A percentile compares a stretch with the other conserved stretches of the same genome.
Evolutionary conservation across 129 eudicot genomes (phyloP).

Genomic region (Flaveria sonorensis): DNA sequence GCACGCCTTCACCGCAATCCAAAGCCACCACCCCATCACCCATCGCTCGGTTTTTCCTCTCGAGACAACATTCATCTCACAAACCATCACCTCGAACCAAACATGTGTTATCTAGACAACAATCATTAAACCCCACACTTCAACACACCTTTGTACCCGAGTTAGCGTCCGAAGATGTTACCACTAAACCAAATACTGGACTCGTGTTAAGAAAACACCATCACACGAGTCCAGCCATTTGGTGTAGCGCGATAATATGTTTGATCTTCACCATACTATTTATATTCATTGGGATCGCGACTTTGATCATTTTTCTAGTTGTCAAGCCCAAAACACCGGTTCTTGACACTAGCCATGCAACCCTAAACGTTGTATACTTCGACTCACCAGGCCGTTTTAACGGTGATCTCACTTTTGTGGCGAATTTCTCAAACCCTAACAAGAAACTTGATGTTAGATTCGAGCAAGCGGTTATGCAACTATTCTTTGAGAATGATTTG

Average conservation of each 20-base stretch:
- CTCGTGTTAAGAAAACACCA: constrained; percentile 50
- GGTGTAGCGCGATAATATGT: constrained; percentile 77
- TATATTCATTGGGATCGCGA: constrained; percentile 64
- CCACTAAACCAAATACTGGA: constrained; percentile 36
- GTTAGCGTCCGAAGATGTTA: constrained; percentile 15
- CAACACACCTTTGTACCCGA: neutral
- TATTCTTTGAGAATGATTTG: constrained; percentile 45
- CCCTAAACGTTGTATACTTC: constrained; percentile 62
- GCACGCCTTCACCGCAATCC: constrained; percentile 44
- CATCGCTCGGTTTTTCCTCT: constrained; percentile 8
- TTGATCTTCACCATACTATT: constrained; percentile 56
- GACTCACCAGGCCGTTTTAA: constrained; percentile 62
- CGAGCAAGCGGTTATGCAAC: constrained; percentile 54
- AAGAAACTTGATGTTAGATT: constrained; percentile 59
- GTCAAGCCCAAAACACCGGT: constrained; percentile 66
- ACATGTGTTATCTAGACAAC: constrained; percentile 20
- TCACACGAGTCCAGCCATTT: constrained; percentile 65
- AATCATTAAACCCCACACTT: neutral
- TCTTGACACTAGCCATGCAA: constrained; percentile 70
- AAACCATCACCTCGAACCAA: constrained; percentile 32
- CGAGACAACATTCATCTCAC: constrained; percentile 24
- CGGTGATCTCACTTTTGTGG: constrained; percentile 62
- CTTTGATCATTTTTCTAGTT: constrained; percentile 53
- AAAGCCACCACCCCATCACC: constrained; percentile 43
- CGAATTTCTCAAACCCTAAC: constrained; percentile 87